Evolutionary conservation across 306 rosid genomes (phyloP), one percentile per base, ranked within the genome.

Genomic region (Prunus salicina): DNA sequence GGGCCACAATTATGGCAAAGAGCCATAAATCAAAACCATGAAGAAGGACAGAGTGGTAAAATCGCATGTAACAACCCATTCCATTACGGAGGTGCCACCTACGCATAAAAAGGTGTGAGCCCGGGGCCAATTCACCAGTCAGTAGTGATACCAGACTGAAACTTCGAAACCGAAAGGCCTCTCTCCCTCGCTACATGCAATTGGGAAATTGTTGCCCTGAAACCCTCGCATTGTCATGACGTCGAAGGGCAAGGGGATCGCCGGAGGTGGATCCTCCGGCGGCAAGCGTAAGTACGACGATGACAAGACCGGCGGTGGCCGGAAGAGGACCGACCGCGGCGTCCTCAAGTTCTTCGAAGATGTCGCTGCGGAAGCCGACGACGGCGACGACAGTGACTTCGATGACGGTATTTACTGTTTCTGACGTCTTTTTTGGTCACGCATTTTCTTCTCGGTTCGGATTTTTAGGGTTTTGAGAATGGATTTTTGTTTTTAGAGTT

Each of bases 271-370:
- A 25, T 50, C 83, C 2, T 38, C 78, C 74, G 52, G 13, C 28
- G 79, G 71, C 12, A 92, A 89, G 91, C 63, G 28, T 41, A 69
- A 16, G 46, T 79, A 20, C 30, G 90, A 84, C 8, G 78, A 84
- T 0, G 91, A 85, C 63, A 84, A 81, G 71, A 53, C 86, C 56
- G 90, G 80, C 2, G 86, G 82, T n/a, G 86, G 82, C 12, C 83
- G 81, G 75, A 91, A 82, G 82, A 79, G 81, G 83, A 86, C 25
- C 61, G 83, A 90, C 77, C 90, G 85, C 2, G 82, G 78, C 8
- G 87, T 84, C 12, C 84, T 91, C 18, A 88, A 82, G 88, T 96
- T 96, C 77, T 89, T 96, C 64, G 98, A 96, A 9, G 90, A 93
- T 25, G 58, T 57, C 41, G 85, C 88, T 3, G 87, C 79, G 15